Conservation (phyloP, 1,284 basidiomycete species). For the Tylopilus sp. region DNA sequence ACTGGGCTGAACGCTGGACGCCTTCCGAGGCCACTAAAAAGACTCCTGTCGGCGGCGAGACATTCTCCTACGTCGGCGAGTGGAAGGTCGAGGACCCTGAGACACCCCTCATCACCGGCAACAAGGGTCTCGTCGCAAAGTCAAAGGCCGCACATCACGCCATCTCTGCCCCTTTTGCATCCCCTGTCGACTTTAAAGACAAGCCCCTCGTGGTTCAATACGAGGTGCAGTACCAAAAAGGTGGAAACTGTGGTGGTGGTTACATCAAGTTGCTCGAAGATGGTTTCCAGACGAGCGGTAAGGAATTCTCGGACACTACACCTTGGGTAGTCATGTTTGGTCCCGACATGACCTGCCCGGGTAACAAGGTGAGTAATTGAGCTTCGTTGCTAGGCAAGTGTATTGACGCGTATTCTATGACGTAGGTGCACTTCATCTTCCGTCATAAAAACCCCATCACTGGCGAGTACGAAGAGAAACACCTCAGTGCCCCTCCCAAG, state of each 20-base stretch:
- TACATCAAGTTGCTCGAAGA: constrained; percentile 96
- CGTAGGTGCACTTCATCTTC: constrained; percentile 94
- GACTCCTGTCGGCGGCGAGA: constrained; percentile 89
- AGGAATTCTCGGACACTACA: constrained; percentile 96
- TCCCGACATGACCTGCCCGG: constrained; percentile 83
- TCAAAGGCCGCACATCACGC: constrained; percentile 94
- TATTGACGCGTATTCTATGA: constrained; percentile 7
- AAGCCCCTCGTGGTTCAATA: constrained; percentile 97
- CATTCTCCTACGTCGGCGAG: constrained; percentile 94
- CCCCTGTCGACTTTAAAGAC: constrained; percentile 77
- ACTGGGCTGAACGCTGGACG: constrained; percentile 92
- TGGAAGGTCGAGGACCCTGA: constrained; percentile 94
- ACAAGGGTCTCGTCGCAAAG: constrained; percentile 90
- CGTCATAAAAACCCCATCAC: constrained; percentile 90
- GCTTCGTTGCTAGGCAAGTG: neutral
- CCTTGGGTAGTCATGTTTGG: constrained; percentile 98
- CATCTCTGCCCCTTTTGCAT: constrained; percentile 88
- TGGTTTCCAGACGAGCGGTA: constrained; percentile 86
- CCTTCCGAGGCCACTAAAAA: constrained; percentile 97
- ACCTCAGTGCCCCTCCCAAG: constrained; percentile 78
- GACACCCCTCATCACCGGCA: constrained; percentile 70
- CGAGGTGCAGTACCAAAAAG: constrained; percentile 99
- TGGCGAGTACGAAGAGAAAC: constrained; percentile 96
- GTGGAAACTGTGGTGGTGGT: constrained; percentile 98
- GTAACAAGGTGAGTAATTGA: constrained; percentile 62